phyloP scores from a whole-genome alignment of 345 rosid species.

The Carallia pectinifolia region DNA sequence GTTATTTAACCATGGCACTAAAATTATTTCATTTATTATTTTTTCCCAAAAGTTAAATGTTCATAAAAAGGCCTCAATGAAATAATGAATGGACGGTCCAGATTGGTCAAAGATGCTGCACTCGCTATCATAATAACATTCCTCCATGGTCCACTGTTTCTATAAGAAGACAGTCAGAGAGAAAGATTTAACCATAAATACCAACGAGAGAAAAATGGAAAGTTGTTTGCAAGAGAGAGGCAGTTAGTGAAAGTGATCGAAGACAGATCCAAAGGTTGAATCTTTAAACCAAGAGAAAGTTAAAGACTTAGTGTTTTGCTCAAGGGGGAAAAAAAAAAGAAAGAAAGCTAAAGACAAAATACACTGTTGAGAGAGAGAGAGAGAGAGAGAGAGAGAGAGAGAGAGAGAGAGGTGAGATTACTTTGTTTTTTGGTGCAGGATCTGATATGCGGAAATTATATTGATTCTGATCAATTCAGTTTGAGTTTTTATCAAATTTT shows the following conservation, averaged over 20 bases:
- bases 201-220: neutral
- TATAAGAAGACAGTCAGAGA: neutral
- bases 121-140: neutral
- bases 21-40: neutral
- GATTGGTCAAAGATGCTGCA: neutral
- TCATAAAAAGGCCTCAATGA: neutral
- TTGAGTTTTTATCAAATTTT: too few relatives aligned
- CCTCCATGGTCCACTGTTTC: neutral
- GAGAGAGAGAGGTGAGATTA: neutral
- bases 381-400: conserved; percentile 21
- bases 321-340: conserved; percentile 20
- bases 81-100: neutral
- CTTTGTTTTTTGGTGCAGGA: too few relatives aligned
- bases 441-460: too few relatives aligned
- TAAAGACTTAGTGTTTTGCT: conserved; percentile 18
- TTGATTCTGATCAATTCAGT: too few relatives aligned
- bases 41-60: neutral
- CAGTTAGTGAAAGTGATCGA: too few relatives aligned
- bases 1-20: neutral
- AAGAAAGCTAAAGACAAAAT: conserved; percentile 32
- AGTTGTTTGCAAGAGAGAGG: too few relatives aligned
- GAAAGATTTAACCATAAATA: neutral
- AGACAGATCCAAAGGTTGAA: neutral
- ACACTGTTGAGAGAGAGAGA: conserved; percentile 20
- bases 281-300: neutral